These are phyloP conservation scores for Euphorbia lathyris DNA, from an alignment of 345 rosid genomes.

Conservation along the genomic window DNA sequence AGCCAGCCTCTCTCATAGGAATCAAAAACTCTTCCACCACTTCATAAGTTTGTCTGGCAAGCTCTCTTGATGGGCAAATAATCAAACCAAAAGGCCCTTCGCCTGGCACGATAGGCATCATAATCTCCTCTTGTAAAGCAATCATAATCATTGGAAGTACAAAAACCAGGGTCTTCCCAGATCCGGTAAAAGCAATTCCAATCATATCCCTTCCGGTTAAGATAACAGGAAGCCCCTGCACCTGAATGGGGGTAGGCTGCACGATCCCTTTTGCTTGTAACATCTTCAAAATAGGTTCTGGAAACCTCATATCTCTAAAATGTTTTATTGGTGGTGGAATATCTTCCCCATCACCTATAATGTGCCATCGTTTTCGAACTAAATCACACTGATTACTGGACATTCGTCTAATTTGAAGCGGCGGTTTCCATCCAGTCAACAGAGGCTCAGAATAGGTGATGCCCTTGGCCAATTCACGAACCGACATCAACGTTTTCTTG, in stretches of 20 bases:
- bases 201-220: slow-evolving; percentile 85
- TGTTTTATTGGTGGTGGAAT: slow-evolving; percentile 79
- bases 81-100: slow-evolving; percentile 87
- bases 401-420: slow-evolving; percentile 60
- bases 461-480: slow-evolving; percentile 87
- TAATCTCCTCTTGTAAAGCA: slow-evolving; percentile 81
- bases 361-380: slow-evolving; percentile 87
- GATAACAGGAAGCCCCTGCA: slow-evolving; percentile 91
- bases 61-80: slow-evolving; percentile 87
- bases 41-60: slow-evolving; percentile 85
- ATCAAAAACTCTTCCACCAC: slow-evolving; percentile 75
- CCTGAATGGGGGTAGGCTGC: slow-evolving; percentile 94
- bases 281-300: slow-evolving; percentile 57
- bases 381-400: slow-evolving; percentile 53
- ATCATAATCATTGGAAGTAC: slow-evolving; percentile 90
- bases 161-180: slow-evolving; percentile 84
- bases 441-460: slow-evolving; percentile 77
- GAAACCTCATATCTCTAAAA: slow-evolving; percentile 88
- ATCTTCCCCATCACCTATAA: slow-evolving; percentile 82
- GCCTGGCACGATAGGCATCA: slow-evolving; percentile 84
- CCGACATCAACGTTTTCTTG: slow-evolving; percentile 79
- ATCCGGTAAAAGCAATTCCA: slow-evolving; percentile 91
- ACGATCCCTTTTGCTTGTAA: slow-evolving; percentile 80
- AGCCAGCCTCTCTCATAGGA: slow-evolving; percentile 59
- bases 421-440: slow-evolving; percentile 89